A percentile compares a stretch with the other conserved stretches of the same genome.
phyloP scores from a whole-genome alignment of 768 basidiomycete species.

The Boletus edulis region DNA sequence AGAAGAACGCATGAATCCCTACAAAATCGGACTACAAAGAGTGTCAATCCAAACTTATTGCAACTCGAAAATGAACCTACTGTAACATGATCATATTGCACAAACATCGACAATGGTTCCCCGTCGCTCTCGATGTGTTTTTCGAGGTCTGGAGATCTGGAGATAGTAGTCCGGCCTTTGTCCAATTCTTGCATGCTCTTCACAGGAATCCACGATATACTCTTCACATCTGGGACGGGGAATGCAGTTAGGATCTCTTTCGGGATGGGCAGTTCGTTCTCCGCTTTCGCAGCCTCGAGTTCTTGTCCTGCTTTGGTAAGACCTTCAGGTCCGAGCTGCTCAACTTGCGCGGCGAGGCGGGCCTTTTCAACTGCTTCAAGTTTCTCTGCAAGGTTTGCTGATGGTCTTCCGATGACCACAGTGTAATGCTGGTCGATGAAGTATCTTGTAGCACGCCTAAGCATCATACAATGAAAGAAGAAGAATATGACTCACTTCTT shows the following conservation, averaged over 20 bases:
- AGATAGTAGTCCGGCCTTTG: slow-evolving; percentile 38
- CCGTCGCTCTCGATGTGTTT: slow-evolving; percentile 70
- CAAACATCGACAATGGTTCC: slow-evolving; percentile 73
- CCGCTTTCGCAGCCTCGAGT: slow-evolving; percentile 80
- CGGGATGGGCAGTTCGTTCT: slow-evolving; percentile 84
- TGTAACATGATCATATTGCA: slow-evolving; percentile 92
- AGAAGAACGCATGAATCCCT: slow-evolving; percentile 74
- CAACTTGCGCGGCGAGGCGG: slow-evolving; percentile 67
- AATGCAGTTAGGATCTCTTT: slow-evolving; percentile 76
- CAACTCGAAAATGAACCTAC: slow-evolving; percentile 36
- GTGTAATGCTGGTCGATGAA: slow-evolving; percentile 70
- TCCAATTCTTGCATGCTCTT: slow-evolving; percentile 64
- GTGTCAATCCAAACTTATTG: neutral
- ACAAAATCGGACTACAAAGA: slow-evolving; percentile 84
- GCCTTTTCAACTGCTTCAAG: slow-evolving; percentile 80
- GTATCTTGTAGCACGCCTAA: slow-evolving; percentile 51
- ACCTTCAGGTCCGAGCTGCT: slow-evolving; percentile 75
- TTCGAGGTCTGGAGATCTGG: slow-evolving; percentile 42
- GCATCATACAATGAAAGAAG: slow-evolving; percentile 5
- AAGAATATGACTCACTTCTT: slow-evolving; percentile 52
- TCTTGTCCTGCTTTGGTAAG: slow-evolving; percentile 64
- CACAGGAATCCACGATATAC: slow-evolving; percentile 89
- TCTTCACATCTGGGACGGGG: slow-evolving; percentile 88
- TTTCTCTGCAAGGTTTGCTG: slow-evolving; percentile 74
- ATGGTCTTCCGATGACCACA: slow-evolving; percentile 86